phyloP scores from a whole-genome alignment of 495 filamentous ascomycete genomes.

The Trichocladium uniseriatum region DNA sequence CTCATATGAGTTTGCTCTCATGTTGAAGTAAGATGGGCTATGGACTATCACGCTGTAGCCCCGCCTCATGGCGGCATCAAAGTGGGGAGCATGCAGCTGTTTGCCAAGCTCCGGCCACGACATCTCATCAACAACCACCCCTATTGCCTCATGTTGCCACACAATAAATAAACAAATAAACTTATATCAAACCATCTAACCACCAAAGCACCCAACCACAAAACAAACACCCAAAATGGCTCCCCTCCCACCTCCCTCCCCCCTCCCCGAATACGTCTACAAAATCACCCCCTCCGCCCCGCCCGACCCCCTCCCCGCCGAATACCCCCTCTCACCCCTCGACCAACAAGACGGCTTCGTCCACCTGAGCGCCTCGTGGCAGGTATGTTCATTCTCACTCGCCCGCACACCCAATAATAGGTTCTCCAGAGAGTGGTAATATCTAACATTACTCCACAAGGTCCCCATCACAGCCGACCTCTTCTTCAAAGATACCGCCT shows the following conservation, averaged over 20 bases:
- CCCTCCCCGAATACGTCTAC: conserved; percentile 41
- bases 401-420: too few species aligned
- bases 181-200: neutral
- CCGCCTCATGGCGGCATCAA: neutral
- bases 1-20: too few species aligned
- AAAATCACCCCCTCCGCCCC: conserved; percentile 41
- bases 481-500: conserved; percentile 31
- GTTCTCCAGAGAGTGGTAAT: too few species aligned
- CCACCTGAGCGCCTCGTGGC: conserved; percentile 40
- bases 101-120: too few species aligned
- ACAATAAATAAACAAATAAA: neutral
- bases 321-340: conserved; percentile 41
- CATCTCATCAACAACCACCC: too few species aligned
- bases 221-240: conserved; percentile 4
- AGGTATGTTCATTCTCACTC: conserved; percentile 26
- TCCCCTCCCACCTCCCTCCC: conserved; percentile 17
- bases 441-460: conserved; percentile 14
- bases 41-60: too few species aligned
- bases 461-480: conserved; percentile 40
- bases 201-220: neutral
- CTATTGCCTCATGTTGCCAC: neutral
- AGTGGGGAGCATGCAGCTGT: neutral
- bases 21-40: too few species aligned
- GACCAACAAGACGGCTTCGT: conserved; percentile 46
- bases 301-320: conserved; percentile 37